Conservation (phyloP, 352 stramenopile genomes). For the Phytophthora palmivora region DNA sequence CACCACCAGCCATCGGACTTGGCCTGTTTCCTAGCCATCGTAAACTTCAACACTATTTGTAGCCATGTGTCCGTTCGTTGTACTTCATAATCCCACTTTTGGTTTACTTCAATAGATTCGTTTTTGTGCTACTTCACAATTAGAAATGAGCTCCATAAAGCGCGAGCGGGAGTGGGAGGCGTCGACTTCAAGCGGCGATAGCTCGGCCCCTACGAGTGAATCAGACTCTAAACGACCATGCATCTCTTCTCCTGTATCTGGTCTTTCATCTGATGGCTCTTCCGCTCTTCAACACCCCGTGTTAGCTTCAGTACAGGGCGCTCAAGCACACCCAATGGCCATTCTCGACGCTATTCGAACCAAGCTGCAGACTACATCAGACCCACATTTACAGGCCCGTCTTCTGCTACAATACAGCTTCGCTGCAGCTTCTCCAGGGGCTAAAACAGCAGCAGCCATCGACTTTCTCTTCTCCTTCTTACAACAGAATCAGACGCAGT, state of each 20-base stretch:
- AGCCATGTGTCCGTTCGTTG: slow-evolving; percentile 15
- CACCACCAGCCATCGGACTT: slow-evolving; percentile 37
- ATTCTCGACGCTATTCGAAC: slow-evolving; percentile 47
- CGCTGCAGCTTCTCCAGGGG: slow-evolving; percentile 48
- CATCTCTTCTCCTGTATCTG: slow-evolving; percentile 13
- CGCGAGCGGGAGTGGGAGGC: slow-evolving; percentile 31
- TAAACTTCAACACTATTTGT: slow-evolving; percentile 18
- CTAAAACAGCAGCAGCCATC: slow-evolving; percentile 64
- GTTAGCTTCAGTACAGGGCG: slow-evolving; percentile 11
- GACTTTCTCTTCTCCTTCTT: slow-evolving; percentile 87
- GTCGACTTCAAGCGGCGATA: slow-evolving; percentile 20
- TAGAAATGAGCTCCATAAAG: slow-evolving; percentile 30
- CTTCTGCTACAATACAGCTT: slow-evolving; percentile 69
- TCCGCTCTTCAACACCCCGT: background rate
- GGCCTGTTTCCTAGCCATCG: slow-evolving; percentile 1
- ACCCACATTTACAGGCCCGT: slow-evolving; percentile 70
- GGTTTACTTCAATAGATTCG: slow-evolving; percentile 2
- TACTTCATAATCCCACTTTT: slow-evolving; percentile 16
- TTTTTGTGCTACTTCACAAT: slow-evolving; percentile 8
- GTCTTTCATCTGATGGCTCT: slow-evolving; percentile 13
- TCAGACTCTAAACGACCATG: slow-evolving; percentile 26
- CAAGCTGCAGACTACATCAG: slow-evolving; percentile 45
- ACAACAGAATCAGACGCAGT: slow-evolving; percentile 60
- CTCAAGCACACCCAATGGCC: slow-evolving; percentile 32
- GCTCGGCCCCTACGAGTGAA: slow-evolving; percentile 5